Evolutionary conservation across 805 yeast species (phyloP).

Genomic region (Lipomyces yamadae): DNA sequence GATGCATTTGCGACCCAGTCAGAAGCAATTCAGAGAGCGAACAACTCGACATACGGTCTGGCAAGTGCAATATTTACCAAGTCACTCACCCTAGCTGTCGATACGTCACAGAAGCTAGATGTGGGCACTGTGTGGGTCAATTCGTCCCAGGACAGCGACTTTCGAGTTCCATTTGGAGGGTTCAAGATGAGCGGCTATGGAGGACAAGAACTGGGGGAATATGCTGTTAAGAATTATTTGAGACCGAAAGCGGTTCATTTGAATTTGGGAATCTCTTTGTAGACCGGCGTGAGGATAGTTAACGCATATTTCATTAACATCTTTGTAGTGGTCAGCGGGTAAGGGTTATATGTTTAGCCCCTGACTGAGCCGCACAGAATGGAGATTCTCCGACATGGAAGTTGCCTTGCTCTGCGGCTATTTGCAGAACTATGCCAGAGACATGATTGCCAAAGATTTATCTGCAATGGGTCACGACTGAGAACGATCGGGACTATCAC

Average conservation of each 20-base stretch:
- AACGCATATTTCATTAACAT: no score
- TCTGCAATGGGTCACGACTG: no score
- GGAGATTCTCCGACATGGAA: no score
- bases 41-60: slow-evolving; percentile 74
- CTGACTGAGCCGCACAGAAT: no score
- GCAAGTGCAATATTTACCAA: slow-evolving; percentile 81
- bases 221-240: slow-evolving; percentile 82
- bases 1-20: slow-evolving; percentile 68
- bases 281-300: no score
- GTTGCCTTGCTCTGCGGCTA: no score
- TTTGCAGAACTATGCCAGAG: no score
- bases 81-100: slow-evolving; percentile 68
- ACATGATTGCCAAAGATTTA: no score
- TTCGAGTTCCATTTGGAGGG: slow-evolving; percentile 90
- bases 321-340: no score
- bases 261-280: slow-evolving; percentile 23
- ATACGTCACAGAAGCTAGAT: slow-evolving; percentile 61
- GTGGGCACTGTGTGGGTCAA: slow-evolving; percentile 76
- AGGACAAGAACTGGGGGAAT: slow-evolving; percentile 82
- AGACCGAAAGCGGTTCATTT: slow-evolving; percentile 79
- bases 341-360: no score
- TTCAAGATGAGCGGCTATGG: slow-evolving; percentile 90
- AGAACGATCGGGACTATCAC: no score
- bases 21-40: slow-evolving; percentile 72
- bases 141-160: slow-evolving; percentile 78